Base-by-base conservation (phyloP, 2,329 filamentous ascomycete species). In the Colletotrichum cordylinicola region DNA sequence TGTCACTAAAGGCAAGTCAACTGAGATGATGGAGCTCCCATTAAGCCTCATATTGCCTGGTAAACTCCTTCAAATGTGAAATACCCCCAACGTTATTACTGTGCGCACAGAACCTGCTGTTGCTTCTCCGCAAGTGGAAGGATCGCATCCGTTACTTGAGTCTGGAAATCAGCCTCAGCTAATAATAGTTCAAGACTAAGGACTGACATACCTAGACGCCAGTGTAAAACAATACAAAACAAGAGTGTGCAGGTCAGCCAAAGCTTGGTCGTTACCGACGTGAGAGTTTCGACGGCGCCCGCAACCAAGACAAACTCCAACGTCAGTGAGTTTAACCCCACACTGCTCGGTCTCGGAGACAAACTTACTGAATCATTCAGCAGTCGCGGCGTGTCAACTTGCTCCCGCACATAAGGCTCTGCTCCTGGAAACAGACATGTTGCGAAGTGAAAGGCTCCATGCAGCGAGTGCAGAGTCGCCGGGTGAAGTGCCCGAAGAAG, bases 361-460 rank as follows among this genome's bases (percentile, higher is more conserved):
- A 27, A 55, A 67, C 24, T 31, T 24, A 24, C 56, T 66, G 8
- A 62, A 43, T 43, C 27, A 37, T 15, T 13, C 67, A 52, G 18
- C 21, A 39, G 2, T 37, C 7, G 7, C 62, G 69, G 6, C 58
- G 39, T 3, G 35, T 60, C 29, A 52, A n/a, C 8, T 37, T 72
- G 31, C 21, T 33, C 3, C 58, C 33, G 58, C 33, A 56, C 16
- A 72, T 5, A n/a, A 62, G 58, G 12, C 31, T 56, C 52, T 74
- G 74, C 31, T 66, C 33, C 12, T 69, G 68, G 35, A 72, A 61
- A 43, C 77, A 78, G 64, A 70, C 64, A 33, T 78, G 77, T 35
- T 78, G 77, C n/a, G 61, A 75, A 24, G 67, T 74, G 60, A 75
- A 78, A 9, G 77, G 77, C 68, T 78, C 77, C 64, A 78, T 60